phyloP scores from a whole-genome alignment of 495 filamentous ascomycete genomes.

The Penicillium dipodomyicola region DNA sequence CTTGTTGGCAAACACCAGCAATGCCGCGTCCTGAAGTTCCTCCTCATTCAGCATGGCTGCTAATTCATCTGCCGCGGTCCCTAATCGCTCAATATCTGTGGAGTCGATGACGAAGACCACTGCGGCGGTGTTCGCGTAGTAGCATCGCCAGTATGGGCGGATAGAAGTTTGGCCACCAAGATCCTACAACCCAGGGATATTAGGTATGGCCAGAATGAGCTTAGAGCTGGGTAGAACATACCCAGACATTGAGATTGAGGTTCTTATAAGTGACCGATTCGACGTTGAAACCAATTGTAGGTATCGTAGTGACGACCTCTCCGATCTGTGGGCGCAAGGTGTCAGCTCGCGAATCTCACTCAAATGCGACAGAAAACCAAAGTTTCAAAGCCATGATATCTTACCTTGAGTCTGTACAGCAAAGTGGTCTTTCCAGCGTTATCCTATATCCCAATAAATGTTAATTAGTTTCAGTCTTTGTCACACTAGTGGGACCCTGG shows the following conservation, averaged over 20 bases:
- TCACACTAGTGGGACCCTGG: not conserved
- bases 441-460: conserved; percentile 57
- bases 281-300: conserved; percentile 98
- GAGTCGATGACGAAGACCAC: conserved; percentile 98
- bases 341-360: conserved; percentile 20
- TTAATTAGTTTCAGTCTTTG: conserved; percentile 19
- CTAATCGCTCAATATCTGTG: conserved; percentile 91
- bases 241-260: conserved; percentile 98
- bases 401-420: conserved; percentile 91
- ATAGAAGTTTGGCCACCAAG: conserved; percentile 96
- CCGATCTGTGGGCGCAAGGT: conserved; percentile 67
- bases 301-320: conserved; percentile 97
- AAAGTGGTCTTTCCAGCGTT: conserved; percentile 98
- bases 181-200: conserved; percentile 57
- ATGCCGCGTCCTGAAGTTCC: conserved; percentile 84
- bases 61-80: conserved; percentile 88
- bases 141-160: conserved; percentile 97
- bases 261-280: conserved; percentile 97
- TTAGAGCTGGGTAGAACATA: conserved; percentile 35
- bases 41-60: conserved; percentile 96
- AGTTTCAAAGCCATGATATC: conserved; percentile 8
- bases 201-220: not conserved
- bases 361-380: not conserved
- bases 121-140: conserved; percentile 99
- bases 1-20: conserved; percentile 98